phyloP scores from a whole-genome alignment of 768 basidiomycete genomes.

The Kwoniella dejecticola region DNA sequence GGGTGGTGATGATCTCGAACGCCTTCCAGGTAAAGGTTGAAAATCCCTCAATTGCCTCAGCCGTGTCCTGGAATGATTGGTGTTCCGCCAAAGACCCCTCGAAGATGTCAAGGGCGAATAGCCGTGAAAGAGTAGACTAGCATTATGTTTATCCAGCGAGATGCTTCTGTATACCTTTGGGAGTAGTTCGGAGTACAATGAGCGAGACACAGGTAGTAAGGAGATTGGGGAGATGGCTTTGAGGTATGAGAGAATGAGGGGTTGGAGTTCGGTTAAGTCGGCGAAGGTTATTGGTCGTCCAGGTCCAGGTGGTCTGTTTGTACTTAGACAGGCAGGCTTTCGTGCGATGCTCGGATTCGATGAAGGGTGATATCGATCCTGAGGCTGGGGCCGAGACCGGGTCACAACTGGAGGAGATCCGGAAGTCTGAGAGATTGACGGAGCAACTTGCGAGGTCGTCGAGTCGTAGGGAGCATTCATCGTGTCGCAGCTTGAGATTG shows the following conservation, averaged over 20 bases:
- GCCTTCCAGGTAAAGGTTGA: neutral
- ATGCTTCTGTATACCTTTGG: neutral
- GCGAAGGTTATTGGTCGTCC: neutral
- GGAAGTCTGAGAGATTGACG: no score
- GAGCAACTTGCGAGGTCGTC: no score
- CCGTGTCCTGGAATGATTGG: neutral
- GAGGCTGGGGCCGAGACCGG: no score
- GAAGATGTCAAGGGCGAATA: neutral
- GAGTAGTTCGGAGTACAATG: neutral
- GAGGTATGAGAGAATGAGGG: conserved; percentile 10
- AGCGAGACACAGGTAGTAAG: neutral
- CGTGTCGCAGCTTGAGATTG: no score
- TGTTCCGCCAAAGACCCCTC: neutral
- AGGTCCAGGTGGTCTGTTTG: neutral
- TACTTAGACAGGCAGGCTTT: neutral
- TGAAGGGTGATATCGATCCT: neutral
- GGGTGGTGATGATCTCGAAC: conserved; percentile 10
- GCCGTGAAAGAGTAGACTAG: neutral
- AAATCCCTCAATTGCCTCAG: neutral
- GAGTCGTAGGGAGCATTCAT: no score
- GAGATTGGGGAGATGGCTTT: neutral
- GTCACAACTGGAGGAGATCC: no score
- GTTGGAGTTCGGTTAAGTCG: conserved; percentile 3
- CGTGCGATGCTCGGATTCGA: neutral
- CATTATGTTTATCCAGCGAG: neutral